Conservation (phyloP, 2,329 filamentous ascomycete species). For the Phaeosphaeriaceae sp. region DNA sequence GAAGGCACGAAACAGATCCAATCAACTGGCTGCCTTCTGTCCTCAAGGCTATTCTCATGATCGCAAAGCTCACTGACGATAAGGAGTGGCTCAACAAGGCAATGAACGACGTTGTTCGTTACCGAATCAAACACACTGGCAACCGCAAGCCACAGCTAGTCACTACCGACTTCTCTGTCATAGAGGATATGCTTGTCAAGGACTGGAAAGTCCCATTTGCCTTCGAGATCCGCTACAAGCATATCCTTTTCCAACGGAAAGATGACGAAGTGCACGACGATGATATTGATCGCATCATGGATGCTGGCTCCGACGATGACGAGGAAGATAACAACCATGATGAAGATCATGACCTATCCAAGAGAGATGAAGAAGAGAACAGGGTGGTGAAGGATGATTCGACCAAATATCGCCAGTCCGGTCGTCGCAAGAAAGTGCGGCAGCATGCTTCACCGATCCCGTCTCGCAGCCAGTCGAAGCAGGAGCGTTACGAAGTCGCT, state of each 20-base stretch:
- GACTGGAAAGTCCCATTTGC: conserved; percentile 30
- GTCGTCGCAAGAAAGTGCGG: conserved; percentile 14
- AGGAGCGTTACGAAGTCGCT: neutral
- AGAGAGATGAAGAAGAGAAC: conserved; percentile 3
- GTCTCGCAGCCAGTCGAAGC: conserved; percentile 6
- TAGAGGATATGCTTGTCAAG: conserved; percentile 40
- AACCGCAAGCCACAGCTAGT: conserved; percentile 43
- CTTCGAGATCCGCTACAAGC: conserved; percentile 42
- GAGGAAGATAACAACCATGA: conserved; percentile 9
- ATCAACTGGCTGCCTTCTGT: conserved; percentile 39
- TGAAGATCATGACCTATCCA: conserved; percentile 12
- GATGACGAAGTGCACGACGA: conserved; percentile 24
- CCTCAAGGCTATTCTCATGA: conserved; percentile 35
- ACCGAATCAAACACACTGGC: conserved; percentile 40
- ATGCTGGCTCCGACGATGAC: conserved; percentile 11
- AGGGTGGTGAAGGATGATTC: neutral
- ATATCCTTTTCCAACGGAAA: conserved; percentile 33
- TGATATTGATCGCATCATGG: conserved; percentile 32
- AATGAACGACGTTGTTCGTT: conserved; percentile 36
- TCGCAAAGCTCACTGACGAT: conserved; percentile 31
- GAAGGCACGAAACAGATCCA: conserved; percentile 34
- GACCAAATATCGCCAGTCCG: conserved; percentile 8
- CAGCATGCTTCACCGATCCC: conserved; percentile 3
- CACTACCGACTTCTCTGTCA: conserved; percentile 42
- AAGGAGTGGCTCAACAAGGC: conserved; percentile 31